Percentiles rank a stretch among this genome's conserved stretches.
Evolutionary conservation across 2,329 filamentous ascomycete species (phyloP).

Genomic region (Diaporthe aspalathi): DNA sequence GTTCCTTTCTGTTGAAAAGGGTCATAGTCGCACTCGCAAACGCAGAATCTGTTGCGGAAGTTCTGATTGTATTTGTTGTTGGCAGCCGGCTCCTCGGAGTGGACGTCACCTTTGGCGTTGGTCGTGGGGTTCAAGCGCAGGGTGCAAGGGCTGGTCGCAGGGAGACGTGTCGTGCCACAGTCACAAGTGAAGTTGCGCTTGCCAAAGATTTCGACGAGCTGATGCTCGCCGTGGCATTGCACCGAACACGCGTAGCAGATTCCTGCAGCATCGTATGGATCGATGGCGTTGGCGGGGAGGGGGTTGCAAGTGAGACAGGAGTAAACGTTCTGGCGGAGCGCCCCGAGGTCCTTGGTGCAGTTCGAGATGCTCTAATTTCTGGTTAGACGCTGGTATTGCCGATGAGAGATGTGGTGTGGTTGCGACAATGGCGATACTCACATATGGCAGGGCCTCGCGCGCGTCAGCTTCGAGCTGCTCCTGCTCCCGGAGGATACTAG

Average conservation of each 20-base stretch:
- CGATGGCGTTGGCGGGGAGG: conserved; percentile 70
- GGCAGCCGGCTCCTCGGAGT: conserved; percentile 76
- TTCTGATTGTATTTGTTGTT: conserved; percentile 96
- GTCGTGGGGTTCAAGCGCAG: conserved; percentile 79
- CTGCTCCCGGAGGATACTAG: conserved; percentile 87
- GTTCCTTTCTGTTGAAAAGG: conserved; percentile 91
- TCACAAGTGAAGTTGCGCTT: conserved; percentile 98
- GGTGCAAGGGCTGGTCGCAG: conserved; percentile 76
- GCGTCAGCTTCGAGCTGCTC: conserved; percentile 94
- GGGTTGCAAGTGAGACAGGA: conserved; percentile 96
- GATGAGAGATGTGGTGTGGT: background rate
- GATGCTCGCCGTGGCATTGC: conserved; percentile 95
- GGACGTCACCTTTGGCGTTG: conserved; percentile 80
- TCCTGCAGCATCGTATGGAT: conserved; percentile 78
- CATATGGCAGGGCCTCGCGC: conserved; percentile 92
- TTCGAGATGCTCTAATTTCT: conserved; percentile 82
- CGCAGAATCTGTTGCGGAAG: conserved; percentile 92
- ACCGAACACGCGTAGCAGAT: conserved; percentile 98
- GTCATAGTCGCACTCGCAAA: conserved; percentile 88
- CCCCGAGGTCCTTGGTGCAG: conserved; percentile 90
- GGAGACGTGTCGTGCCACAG: conserved; percentile 88
- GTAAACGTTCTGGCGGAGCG: conserved; percentile 88
- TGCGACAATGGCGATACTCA: conserved; percentile 55
- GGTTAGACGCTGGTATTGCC: conserved; percentile 38
- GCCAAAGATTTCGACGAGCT: conserved; percentile 92